Evolutionary conservation across 768 basidiomycete genomes (phyloP).

Genomic region (Termitomyces sp.): DNA sequence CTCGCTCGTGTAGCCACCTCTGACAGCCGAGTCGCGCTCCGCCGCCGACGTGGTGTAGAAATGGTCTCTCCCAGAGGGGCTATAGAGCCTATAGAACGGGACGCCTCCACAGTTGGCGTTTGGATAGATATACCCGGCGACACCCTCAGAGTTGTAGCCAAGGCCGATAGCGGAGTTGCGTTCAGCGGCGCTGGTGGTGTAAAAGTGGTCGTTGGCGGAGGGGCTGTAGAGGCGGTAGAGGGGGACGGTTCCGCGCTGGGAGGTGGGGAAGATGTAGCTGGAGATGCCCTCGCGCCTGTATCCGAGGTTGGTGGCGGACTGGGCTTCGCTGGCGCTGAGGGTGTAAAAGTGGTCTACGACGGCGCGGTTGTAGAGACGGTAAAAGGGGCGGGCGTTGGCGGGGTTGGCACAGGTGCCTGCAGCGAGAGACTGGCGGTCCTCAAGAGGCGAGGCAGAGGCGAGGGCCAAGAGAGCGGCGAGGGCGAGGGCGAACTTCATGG

Average conservation of each 20-base stretch:
- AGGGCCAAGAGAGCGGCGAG: neutral
- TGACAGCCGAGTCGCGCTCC: slow-evolving; percentile 5
- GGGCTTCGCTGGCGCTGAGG: slow-evolving; percentile 2
- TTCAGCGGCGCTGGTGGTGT: slow-evolving; percentile 19
- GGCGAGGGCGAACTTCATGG: slow-evolving; percentile 10
- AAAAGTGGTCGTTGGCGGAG: slow-evolving; percentile 18
- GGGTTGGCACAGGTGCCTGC: neutral
- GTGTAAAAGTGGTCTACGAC: slow-evolving; percentile 18
- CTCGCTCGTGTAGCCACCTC: slow-evolving; percentile 7
- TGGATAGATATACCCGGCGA: slow-evolving; percentile 19
- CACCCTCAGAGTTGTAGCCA: slow-evolving; percentile 16
- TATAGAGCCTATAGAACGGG: slow-evolving; percentile 21
- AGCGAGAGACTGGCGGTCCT: neutral
- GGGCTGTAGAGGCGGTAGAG: slow-evolving; percentile 22
- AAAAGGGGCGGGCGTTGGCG: slow-evolving; percentile 3
- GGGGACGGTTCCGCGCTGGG: slow-evolving; percentile 13
- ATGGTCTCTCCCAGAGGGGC: slow-evolving; percentile 12
- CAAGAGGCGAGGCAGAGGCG: neutral
- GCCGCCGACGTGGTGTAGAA: slow-evolving; percentile 21
- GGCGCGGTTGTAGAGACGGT: neutral
- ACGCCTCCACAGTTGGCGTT: slow-evolving; percentile 8
- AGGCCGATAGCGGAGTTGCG: slow-evolving; percentile 8
- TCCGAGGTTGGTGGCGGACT: slow-evolving; percentile 3
- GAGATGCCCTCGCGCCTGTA: slow-evolving; percentile 13
- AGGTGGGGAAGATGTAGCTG: slow-evolving; percentile 11